phyloP scores from a whole-genome alignment of 2,329 filamentous ascomycete genomes.

The Kalaharituber pfeilii region DNA sequence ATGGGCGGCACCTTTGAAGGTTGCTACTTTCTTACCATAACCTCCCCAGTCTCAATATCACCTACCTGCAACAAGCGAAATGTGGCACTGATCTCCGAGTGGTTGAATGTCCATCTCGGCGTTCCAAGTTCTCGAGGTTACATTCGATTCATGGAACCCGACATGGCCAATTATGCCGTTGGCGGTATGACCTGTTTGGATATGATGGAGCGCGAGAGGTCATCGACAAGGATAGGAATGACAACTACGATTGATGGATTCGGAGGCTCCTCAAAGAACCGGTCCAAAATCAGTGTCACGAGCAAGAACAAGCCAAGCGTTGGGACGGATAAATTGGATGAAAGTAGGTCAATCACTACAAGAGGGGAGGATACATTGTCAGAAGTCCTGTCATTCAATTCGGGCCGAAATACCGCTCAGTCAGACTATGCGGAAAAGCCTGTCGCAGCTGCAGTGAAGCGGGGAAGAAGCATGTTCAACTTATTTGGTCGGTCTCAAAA shows the following conservation, averaged over 20 bases:
- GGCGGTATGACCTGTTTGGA: conserved; percentile 15
- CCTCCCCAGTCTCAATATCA: conserved; percentile 50
- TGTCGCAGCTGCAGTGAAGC: conserved; percentile 5
- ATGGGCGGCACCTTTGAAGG: conserved; percentile 61
- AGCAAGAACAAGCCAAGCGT: background rate
- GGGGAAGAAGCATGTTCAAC: conserved; percentile 17
- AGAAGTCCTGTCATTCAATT: background rate
- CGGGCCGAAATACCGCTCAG: background rate
- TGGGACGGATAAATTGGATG: background rate
- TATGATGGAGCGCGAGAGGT: conserved; percentile 15
- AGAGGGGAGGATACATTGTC: background rate
- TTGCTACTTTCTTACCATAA: conserved; percentile 61
- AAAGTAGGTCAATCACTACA: background rate
- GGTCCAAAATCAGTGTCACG: background rate
- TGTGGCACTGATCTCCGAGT: conserved; percentile 56
- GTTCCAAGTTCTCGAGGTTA: conserved; percentile 51
- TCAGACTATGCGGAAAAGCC: background rate
- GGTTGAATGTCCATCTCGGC: conserved; percentile 52
- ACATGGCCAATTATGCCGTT: conserved; percentile 16
- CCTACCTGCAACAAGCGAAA: conserved; percentile 67
- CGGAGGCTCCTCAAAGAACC: background rate
- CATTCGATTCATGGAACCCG: conserved; percentile 44
- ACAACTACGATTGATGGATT: background rate
- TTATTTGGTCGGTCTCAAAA: conserved; percentile 9
- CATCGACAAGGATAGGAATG: background rate